Conservation (phyloP, 331 rosid species). For the Dryas integrifolia region DNA sequence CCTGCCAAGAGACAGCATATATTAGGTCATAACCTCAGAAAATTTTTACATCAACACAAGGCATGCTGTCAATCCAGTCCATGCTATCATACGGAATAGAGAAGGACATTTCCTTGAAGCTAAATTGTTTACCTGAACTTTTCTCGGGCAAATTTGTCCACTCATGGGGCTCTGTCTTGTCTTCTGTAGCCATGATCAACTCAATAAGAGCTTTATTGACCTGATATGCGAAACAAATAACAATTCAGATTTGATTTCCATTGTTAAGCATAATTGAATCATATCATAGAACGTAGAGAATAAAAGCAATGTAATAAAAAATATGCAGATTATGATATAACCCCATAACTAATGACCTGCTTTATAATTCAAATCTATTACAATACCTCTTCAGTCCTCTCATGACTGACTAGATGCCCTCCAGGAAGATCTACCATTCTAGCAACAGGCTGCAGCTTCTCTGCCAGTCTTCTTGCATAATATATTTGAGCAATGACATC, state of each 20-base stretch:
- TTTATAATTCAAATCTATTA: neutral
- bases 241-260: constrained; percentile 24
- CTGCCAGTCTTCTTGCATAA: constrained; percentile 73
- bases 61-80: constrained; percentile 28
- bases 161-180: constrained; percentile 50
- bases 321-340: neutral
- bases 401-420: constrained; percentile 94
- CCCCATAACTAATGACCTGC: neutral
- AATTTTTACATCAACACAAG: neutral
- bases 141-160: constrained; percentile 71
- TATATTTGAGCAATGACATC: constrained; percentile 85
- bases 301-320: neutral
- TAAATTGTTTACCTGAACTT: constrained; percentile 49
- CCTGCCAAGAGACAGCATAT: constrained; percentile 42
- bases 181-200: constrained; percentile 65
- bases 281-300: neutral
- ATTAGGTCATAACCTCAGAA: neutral
- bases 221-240: constrained; percentile 41
- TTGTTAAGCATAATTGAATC: constrained; percentile 9
- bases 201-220: constrained; percentile 85
- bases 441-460: constrained; percentile 76
- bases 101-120: neutral
- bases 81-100: constrained; percentile 10
- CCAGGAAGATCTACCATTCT: constrained; percentile 93
- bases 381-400: constrained; percentile 78